Evolutionary conservation across 257 asterid genomes (phyloP).

Genomic region (Orobanche coerulescens): DNA sequence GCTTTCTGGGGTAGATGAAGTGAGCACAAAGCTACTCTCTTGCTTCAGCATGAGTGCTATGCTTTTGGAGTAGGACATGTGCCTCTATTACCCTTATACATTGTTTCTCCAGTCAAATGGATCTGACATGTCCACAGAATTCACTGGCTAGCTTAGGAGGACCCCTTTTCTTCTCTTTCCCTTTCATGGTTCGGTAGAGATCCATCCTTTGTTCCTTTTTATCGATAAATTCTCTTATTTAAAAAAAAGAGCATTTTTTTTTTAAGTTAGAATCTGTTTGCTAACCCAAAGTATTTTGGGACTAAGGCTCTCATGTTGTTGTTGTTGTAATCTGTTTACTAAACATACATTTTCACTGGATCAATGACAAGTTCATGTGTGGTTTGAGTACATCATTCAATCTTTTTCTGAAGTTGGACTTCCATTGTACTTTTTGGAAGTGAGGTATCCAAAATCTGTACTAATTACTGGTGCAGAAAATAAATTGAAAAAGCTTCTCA

Average conservation of each 20-base stretch:
- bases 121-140: background rate
- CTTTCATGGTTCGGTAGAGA: background rate
- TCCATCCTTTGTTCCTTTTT: background rate
- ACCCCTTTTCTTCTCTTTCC: background rate
- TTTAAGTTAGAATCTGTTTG: no score
- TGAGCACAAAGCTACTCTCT: background rate
- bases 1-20: background rate
- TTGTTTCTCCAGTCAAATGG: background rate
- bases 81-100: background rate
- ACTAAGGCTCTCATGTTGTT: no score
- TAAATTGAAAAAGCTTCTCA: background rate
- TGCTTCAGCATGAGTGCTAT: background rate
- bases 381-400: background rate
- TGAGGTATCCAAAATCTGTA: background rate
- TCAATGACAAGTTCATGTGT: background rate
- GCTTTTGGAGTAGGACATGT: background rate
- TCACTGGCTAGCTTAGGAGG: background rate
- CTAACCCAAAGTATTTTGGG: no score
- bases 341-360: background rate
- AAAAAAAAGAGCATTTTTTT: no score
- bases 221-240: no score
- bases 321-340: background rate
- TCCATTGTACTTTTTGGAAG: background rate
- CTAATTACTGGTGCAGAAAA: background rate
- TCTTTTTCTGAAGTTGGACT: background rate